A percentile compares a stretch with the other conserved stretches of the same genome.
These are phyloP conservation scores for Physaria fendleri DNA, from an alignment of 345 rosid genomes.

Conservation along the genomic window DNA sequence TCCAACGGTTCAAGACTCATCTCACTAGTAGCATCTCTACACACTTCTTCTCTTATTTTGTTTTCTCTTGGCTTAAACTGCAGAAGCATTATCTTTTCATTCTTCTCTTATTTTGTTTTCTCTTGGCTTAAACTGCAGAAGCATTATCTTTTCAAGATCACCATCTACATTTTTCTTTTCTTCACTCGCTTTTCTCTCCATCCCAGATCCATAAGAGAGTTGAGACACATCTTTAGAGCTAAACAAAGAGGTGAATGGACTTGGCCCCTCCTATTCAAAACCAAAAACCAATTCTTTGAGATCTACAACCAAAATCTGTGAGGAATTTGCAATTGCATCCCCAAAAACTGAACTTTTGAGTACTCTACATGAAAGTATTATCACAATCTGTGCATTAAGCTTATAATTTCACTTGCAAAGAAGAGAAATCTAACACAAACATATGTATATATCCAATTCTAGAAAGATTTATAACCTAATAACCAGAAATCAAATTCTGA, in stretches of 20 bases:
- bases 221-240: constrained; percentile 17
- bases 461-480: background rate
- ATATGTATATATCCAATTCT: background rate
- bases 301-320: too few species aligned
- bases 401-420: background rate
- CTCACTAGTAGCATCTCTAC: too few species aligned
- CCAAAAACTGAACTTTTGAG: background rate
- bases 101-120: constrained; percentile 3
- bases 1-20: too few species aligned
- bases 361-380: background rate
- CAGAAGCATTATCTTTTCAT: constrained; percentile 42
- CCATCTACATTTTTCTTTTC: constrained; percentile 10
- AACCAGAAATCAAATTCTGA: background rate
- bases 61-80: constrained; percentile 50
- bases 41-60: constrained; percentile 9
- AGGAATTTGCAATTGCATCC: background rate
- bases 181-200: constrained; percentile 17
- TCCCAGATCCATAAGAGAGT: constrained; percentile 3
- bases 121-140: constrained; percentile 57
- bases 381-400: background rate
- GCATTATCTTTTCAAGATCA: constrained; percentile 37
- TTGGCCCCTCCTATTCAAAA: constrained; percentile 42
- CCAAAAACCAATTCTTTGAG: background rate
- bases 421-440: background rate
- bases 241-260: constrained; percentile 43